phyloP scores from a whole-genome alignment of 306 rosid genomes.

The Lathyrus sativus region DNA sequence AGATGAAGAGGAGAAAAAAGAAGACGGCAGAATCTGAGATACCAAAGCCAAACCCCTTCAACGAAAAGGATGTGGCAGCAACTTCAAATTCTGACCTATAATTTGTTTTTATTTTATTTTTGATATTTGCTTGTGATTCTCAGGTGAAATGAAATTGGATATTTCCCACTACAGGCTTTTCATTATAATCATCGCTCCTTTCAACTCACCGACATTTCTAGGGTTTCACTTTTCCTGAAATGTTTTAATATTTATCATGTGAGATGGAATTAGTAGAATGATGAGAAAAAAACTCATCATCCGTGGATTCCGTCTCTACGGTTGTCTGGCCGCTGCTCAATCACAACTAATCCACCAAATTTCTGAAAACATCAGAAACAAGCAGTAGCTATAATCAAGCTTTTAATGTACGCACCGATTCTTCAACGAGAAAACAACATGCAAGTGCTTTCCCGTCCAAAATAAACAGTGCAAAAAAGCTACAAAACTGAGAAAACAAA shows the following conservation, averaged over 20 bases:
- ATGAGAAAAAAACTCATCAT: slow-evolving; percentile 53
- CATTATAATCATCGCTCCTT: slow-evolving; percentile 65
- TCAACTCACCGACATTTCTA: too few species aligned
- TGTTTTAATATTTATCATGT: slow-evolving; percentile 28
- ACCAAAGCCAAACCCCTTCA: slow-evolving; percentile 46
- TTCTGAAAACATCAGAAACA: slow-evolving; percentile 8
- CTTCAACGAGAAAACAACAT: slow-evolving; percentile 41
- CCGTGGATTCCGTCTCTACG: slow-evolving; percentile 91
- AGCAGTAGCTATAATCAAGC: slow-evolving; percentile 34
- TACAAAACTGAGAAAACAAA: too few species aligned
- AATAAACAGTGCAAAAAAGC: slow-evolving; percentile 46
- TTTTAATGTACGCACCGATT: slow-evolving; percentile 58
- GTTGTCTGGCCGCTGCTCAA: slow-evolving; percentile 94
- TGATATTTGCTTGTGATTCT: not conserved
- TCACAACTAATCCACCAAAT: slow-evolving; percentile 13
- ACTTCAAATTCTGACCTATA: slow-evolving; percentile 32
- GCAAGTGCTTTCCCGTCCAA: slow-evolving; percentile 34
- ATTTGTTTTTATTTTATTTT: not conserved
- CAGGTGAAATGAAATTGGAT: slow-evolving; percentile 24
- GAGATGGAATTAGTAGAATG: slow-evolving; percentile 81
- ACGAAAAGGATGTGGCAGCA: slow-evolving; percentile 48
- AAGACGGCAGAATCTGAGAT: slow-evolving; percentile 35
- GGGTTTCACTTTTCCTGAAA: too few species aligned
- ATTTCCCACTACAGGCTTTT: slow-evolving; percentile 72
- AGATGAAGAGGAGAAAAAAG: not conserved